Evolutionary conservation across 176 grass and related monocot species (phyloP).

Genomic region (Poa annua): DNA sequence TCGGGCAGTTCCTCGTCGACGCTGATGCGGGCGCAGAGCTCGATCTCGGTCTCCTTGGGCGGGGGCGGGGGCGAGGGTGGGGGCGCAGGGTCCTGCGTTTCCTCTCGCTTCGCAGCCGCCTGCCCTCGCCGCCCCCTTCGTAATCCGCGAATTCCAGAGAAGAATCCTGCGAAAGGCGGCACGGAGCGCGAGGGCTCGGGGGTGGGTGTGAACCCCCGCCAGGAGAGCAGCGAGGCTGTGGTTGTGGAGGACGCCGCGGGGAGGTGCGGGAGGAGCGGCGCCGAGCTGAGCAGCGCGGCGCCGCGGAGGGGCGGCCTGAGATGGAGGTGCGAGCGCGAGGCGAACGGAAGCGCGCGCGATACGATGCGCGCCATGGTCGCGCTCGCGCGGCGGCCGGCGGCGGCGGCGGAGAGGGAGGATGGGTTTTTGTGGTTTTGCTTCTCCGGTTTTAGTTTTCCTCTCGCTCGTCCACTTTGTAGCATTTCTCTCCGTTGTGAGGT

Average conservation of each 20-base stretch:
- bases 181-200: constrained; percentile 26
- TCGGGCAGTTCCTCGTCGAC: constrained; percentile 74
- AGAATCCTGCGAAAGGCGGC: constrained; percentile 49
- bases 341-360: constrained; percentile 66
- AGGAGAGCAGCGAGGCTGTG: constrained; percentile 41
- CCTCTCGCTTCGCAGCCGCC: constrained; percentile 58
- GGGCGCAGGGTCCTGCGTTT: constrained; percentile 23
- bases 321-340: constrained; percentile 48
- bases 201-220: constrained; percentile 48
- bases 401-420: constrained; percentile 12
- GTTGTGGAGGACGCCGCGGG: constrained; percentile 18
- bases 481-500: neutral
- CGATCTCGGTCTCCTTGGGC: constrained; percentile 80
- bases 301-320: constrained; percentile 17
- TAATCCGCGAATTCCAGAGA: constrained; percentile 62
- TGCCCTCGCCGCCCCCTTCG: constrained; percentile 56
- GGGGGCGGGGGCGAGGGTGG: constrained; percentile 44
- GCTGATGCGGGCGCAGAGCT: constrained; percentile 70
- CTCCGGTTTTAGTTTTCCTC: constrained; percentile 13
- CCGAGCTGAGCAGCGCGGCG: constrained; percentile 32
- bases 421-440: constrained; percentile 14
- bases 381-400: constrained; percentile 33
- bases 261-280: constrained; percentile 12
- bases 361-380: constrained; percentile 79
- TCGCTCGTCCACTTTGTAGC: constrained; percentile 3